Evolutionary conservation across 2,329 filamentous ascomycete species (phyloP).

Genomic region (Atkinsonella hypoxylon): DNA sequence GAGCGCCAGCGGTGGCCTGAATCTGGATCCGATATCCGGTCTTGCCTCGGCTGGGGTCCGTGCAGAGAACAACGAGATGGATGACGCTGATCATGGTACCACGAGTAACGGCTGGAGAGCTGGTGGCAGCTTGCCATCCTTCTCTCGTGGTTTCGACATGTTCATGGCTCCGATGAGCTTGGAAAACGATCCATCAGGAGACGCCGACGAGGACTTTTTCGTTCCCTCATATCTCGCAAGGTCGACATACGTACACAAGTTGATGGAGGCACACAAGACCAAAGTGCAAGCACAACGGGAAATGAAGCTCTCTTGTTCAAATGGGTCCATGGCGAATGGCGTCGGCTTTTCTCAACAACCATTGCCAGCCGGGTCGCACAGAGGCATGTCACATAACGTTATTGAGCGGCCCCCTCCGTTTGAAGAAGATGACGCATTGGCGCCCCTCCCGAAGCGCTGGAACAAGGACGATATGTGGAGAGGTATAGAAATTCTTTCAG

Average conservation of each 20-base stretch:
- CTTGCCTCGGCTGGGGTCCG: conserved; percentile 3
- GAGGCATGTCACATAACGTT: conserved; percentile 72
- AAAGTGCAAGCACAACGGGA: conserved; percentile 41
- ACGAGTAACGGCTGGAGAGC: conserved; percentile 13
- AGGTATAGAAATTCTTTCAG: conserved; percentile 60
- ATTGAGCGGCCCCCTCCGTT: conserved; percentile 58
- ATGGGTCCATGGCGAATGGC: conserved; percentile 40
- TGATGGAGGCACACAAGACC: conserved; percentile 58
- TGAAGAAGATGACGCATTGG: conserved; percentile 46
- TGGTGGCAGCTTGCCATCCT: conserved; percentile 26
- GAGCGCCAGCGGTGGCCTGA: conserved; percentile 31
- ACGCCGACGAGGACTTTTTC: conserved; percentile 47
- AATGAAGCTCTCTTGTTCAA: conserved; percentile 17
- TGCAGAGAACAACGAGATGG: conserved; percentile 16
- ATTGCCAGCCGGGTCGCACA: conserved; percentile 41
- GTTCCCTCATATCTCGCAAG: conserved; percentile 71
- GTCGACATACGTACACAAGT: conserved; percentile 64
- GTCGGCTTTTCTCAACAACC: conserved; percentile 30
- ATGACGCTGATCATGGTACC: conserved; percentile 21
- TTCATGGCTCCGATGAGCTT: conserved; percentile 26
- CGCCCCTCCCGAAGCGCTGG: conserved; percentile 72
- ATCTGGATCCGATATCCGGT: conserved; percentile 9
- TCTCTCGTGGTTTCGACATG: conserved; percentile 41
- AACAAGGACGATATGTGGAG: conserved; percentile 63
- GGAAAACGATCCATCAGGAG: conserved; percentile 12